Base-by-base conservation (phyloP, 768 basidiomycete species). In the Vishniacozyma victoriae region DNA sequence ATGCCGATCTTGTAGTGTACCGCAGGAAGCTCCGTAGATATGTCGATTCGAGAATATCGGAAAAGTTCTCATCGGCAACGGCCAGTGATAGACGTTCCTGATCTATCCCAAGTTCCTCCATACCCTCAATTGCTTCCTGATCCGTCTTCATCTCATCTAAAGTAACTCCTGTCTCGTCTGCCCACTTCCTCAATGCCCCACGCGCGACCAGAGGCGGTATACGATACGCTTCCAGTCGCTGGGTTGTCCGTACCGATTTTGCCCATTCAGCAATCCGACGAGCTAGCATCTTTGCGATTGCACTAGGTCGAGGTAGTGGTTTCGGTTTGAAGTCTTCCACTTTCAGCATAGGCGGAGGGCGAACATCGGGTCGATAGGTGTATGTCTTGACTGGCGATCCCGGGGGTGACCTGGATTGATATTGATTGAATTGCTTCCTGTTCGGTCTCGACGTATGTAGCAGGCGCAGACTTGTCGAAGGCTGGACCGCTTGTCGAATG, bases 1-100 rank as follows among this genome's bases (percentile, higher is more conserved):
- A 42, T 3, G 52, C 13, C 9, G 27, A n/a, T 1, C 41, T 2
- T 19, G 18, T n/a, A 1, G 27, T 14, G 38, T 33, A 62, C 1
- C 6, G 0, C 18, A 71, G 44, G 48, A 59, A 65, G 25, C 54
- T 54, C 16, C 67, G 48, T 13, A 60, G 52, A 23, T 56, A 46
- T 14, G 55, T 48, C 1, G 58, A 40, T 48, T 71, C 69, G n/a
- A 64, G 33, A 12, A 59, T 52, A 3, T 26, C 35, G 5, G 43
- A 43, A 44, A 59, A 59, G 7, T 63, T 58, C 7, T 53, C 58
- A 18, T 60, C 54, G 0, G 35, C 44, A 27, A 66, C 38, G 0
- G 62, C 55, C 16, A 59, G 29, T 11, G 51, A 36, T 35, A 69
- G 36, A 3, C 50, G 41, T 20, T 58, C 43, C 14, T 41, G 35